Evolutionary conservation across 768 basidiomycete species (phyloP).

Genomic region (Leccinum disarticulatum): DNA sequence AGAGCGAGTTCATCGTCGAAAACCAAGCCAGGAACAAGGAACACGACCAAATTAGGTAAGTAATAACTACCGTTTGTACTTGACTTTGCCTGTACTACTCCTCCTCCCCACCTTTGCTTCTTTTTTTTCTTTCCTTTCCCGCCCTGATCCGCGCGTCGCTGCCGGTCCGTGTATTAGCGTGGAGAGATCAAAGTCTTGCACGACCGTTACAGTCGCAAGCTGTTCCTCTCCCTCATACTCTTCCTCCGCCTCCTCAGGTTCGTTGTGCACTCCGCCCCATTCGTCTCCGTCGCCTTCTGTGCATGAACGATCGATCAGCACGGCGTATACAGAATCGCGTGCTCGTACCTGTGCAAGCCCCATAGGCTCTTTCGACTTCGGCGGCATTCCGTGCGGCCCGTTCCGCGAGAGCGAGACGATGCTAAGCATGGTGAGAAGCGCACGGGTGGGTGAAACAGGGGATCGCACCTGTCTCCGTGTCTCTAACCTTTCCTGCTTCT

Average conservation of each 20-base stretch:
- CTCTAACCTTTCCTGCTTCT: conserved; percentile 74
- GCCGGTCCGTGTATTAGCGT: conserved; percentile 51
- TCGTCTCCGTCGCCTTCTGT: conserved; percentile 41
- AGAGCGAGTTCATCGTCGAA: conserved; percentile 86
- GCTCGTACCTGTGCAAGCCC: conserved; percentile 45
- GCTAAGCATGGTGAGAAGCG: conserved; percentile 44
- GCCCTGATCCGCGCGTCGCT: conserved; percentile 3
- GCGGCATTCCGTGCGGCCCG: conserved; percentile 76
- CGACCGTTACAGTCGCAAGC: conserved; percentile 85
- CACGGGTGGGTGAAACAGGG: background rate
- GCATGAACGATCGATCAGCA: conserved; percentile 11
- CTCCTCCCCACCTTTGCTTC: conserved; percentile 17
- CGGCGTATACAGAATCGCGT: background rate
- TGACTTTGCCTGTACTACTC: conserved; percentile 38
- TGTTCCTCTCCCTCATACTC: conserved; percentile 84
- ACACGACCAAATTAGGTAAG: background rate
- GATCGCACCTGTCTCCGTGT: conserved; percentile 71
- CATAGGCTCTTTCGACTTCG: conserved; percentile 74
- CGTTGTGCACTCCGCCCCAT: conserved; percentile 45
- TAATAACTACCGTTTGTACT: conserved; percentile 54
- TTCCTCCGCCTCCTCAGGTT: conserved; percentile 46
- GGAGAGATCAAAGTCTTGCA: conserved; percentile 87
- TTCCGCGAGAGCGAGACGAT: conserved; percentile 74
- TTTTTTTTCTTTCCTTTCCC: background rate
- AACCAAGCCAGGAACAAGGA: conserved; percentile 4